phyloP scores from a whole-genome alignment of 1,139 yeast genomes.

The Geotrichum siamense region DNA sequence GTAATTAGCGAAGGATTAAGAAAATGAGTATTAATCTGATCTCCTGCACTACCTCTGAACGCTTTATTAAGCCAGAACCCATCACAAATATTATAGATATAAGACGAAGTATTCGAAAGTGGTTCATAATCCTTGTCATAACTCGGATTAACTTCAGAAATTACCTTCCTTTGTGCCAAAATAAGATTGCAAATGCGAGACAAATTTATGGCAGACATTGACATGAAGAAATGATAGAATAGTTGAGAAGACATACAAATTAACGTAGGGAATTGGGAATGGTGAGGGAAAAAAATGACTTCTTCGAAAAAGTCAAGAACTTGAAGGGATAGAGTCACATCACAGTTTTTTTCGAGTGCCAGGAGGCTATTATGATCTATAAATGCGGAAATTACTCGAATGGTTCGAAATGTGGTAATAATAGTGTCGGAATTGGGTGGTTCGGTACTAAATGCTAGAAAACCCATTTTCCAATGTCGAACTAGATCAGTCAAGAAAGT shows the following conservation, averaged over 20 bases:
- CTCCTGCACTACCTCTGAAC: conserved; percentile 6
- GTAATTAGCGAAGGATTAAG: conserved; percentile 9
- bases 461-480: conserved; percentile 10
- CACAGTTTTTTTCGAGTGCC: conserved; percentile 20
- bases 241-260: conserved; percentile 40
- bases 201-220: conserved; percentile 40
- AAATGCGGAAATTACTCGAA: conserved; percentile 20
- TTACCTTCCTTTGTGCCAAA: conserved; percentile 38
- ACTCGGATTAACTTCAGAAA: conserved; percentile 23
- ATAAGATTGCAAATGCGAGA: conserved; percentile 48
- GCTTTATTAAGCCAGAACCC: conserved; percentile 18
- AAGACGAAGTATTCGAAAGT: conserved; percentile 6
- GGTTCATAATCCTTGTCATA: conserved; percentile 30
- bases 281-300: conserved; percentile 26
- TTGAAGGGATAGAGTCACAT: conserved; percentile 22
- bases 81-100: conserved; percentile 16
- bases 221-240: conserved; percentile 37
- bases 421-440: conserved; percentile 10
- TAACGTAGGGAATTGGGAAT: conserved; percentile 23
- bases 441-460: conserved; percentile 10
- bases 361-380: conserved; percentile 21
- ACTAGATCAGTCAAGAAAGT: background rate
- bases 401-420: background rate
- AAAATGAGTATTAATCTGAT: background rate
- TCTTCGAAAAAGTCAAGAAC: conserved; percentile 25